Conservation (phyloP, 2,329 filamentous ascomycete genomes). For the Exophiala phaeomuriformis region DNA sequence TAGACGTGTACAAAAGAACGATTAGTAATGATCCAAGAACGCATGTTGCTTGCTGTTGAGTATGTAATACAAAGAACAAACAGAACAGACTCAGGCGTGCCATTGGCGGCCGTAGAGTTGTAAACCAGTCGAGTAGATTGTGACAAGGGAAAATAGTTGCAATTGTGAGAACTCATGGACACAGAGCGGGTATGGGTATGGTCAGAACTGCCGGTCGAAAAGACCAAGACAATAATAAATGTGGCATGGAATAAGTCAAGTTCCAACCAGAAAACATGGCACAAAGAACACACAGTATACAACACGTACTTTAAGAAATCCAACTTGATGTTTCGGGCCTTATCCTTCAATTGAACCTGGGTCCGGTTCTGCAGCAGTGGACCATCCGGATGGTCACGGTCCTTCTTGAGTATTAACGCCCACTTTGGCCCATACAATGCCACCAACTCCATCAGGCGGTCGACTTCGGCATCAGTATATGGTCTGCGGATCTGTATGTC, state of each 20-base stretch:
- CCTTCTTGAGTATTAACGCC: slow-evolving; percentile 38
- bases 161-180: too few species aligned
- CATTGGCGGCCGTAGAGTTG: neutral
- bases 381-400: slow-evolving; percentile 28
- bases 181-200: too few species aligned
- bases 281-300: neutral
- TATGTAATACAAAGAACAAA: too few species aligned
- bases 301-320: slow-evolving; percentile 33
- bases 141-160: too few species aligned
- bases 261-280: neutral
- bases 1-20: neutral
- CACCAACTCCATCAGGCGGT: slow-evolving; percentile 46
- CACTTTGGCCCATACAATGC: slow-evolving; percentile 41
- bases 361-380: slow-evolving; percentile 35
- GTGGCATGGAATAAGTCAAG: neutral
- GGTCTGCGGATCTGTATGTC: slow-evolving; percentile 18
- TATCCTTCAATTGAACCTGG: slow-evolving; percentile 51
- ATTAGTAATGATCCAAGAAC: neutral
- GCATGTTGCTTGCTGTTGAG: neutral
- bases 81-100: too few species aligned
- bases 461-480: slow-evolving; percentile 38
- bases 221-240: too few species aligned
- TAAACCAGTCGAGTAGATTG: neutral
- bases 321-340: slow-evolving; percentile 49
- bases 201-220: too few species aligned